Evolutionary conservation across 371 early-diverging fungal genomes (phyloP).

Genomic region (Mortierella sp.): DNA sequence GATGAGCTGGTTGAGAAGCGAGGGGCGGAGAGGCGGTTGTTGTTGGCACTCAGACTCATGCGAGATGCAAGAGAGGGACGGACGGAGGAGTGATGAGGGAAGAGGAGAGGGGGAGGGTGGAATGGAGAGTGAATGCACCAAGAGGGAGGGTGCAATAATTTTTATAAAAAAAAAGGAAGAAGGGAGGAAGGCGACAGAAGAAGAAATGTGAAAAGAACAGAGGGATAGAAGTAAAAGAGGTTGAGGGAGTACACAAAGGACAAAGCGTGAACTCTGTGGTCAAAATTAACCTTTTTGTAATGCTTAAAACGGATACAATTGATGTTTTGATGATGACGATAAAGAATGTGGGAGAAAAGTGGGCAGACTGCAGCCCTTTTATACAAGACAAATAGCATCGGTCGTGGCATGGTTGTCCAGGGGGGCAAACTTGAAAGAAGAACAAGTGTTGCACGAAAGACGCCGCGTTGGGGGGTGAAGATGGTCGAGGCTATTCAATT

Average conservation of each 20-base stretch:
- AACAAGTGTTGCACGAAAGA: neutral
- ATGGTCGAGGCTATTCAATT: neutral
- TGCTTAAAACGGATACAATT: neutral
- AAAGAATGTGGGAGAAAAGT: neutral
- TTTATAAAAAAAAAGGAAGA: neutral
- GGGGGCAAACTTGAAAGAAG: neutral
- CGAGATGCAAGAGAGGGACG: neutral
- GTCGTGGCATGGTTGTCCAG: neutral
- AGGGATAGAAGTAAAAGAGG: neutral
- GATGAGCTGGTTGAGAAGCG: conserved; percentile 25
- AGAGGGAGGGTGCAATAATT: neutral
- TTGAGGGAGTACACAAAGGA: neutral
- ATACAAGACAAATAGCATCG: neutral
- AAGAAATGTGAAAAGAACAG: neutral
- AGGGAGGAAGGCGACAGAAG: neutral
- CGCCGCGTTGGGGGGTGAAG: neutral
- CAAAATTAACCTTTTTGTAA: conserved; percentile 1
- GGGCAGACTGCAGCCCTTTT: neutral
- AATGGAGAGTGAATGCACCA: conserved; percentile 7
- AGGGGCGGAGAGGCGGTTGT: conserved; percentile 4
- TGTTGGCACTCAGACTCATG: conserved; percentile 9
- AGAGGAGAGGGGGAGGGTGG: too few species aligned
- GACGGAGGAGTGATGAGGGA: neutral
- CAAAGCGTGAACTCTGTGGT: neutral
- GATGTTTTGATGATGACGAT: too few species aligned